These are phyloP conservation scores for Diaporthe amygdali DNA, from an alignment of 2,329 filamentous ascomycete genomes.

Conservation along the genomic window DNA sequence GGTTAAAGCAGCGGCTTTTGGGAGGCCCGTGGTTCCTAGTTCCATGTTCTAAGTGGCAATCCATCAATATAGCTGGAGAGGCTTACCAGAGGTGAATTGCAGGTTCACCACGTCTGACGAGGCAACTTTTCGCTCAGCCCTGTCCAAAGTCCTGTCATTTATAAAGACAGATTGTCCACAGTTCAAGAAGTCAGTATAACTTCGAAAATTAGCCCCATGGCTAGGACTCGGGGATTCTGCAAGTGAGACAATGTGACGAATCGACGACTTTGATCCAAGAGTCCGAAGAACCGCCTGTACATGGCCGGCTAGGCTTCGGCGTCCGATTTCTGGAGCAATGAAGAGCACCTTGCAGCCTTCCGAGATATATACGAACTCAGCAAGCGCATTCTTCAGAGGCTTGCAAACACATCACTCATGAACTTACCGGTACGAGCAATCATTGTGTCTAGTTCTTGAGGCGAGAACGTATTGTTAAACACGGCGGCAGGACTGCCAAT, in stretches of 20 bases:
- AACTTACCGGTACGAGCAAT: not conserved
- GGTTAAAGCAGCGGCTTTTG: no score
- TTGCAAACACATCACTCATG: no score
- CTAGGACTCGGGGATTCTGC: no score
- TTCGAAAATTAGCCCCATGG: not conserved
- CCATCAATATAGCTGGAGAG: no score
- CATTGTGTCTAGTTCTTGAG: not conserved
- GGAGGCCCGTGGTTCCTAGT: no score
- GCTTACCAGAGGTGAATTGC: no score
- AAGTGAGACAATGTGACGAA: no score
- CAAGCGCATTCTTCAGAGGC: not conserved
- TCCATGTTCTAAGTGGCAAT: no score
- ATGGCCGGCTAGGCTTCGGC: not conserved
- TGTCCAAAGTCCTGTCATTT: not conserved
- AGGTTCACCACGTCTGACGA: no score
- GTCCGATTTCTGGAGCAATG: not conserved
- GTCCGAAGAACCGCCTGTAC: not conserved
- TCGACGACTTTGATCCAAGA: no score
- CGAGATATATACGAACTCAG: not conserved
- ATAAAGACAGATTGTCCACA: not conserved
- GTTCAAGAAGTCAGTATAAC: not conserved
- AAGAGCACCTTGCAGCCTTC: not conserved
- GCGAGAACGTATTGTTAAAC: not conserved
- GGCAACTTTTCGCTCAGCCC: no score
- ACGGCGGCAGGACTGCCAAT: not conserved